A percentile compares a stretch with the other conserved stretches of the same genome.
Conservation (phyloP, 75 land plant species). For the Cunninghamia lanceolata region DNA sequence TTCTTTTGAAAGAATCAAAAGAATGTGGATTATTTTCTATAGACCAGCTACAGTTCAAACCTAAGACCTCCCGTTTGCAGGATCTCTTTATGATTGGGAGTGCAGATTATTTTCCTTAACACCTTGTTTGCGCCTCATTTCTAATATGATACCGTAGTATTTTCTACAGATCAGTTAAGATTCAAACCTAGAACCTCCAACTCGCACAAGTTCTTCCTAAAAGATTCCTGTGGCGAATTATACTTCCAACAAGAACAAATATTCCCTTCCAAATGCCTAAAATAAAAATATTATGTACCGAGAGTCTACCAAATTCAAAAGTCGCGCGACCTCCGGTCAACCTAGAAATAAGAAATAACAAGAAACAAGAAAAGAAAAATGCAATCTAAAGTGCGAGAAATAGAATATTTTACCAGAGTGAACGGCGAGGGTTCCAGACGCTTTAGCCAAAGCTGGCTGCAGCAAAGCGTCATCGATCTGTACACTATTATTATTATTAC, state of each 20-base stretch:
- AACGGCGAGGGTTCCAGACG: slow-evolving; percentile 62
- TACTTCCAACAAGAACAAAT: neutral
- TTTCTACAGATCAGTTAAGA: too few species aligned
- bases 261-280: neutral
- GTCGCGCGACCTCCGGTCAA: neutral
- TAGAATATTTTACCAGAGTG: slow-evolving; percentile 55
- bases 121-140: too few species aligned
- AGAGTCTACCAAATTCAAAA: neutral
- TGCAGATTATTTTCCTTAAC: too few species aligned
- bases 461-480: slow-evolving; percentile 9
- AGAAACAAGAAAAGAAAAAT: neutral
- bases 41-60: neutral
- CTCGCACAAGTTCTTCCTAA: too few species aligned
- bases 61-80: too few species aligned
- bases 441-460: slow-evolving; percentile 19
- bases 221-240: neutral
- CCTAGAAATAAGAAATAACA: neutral
- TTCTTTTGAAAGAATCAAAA: too few species aligned
- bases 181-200: too few species aligned
- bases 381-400: neutral
- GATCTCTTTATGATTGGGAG: too few species aligned
- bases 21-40: too few species aligned
- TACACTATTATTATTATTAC: slow-evolving; percentile 19
- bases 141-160: too few species aligned
- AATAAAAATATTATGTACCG: too few species aligned